Base-by-base conservation (phyloP, 768 basidiomycete species). In the Lyophyllum atratum region DNA sequence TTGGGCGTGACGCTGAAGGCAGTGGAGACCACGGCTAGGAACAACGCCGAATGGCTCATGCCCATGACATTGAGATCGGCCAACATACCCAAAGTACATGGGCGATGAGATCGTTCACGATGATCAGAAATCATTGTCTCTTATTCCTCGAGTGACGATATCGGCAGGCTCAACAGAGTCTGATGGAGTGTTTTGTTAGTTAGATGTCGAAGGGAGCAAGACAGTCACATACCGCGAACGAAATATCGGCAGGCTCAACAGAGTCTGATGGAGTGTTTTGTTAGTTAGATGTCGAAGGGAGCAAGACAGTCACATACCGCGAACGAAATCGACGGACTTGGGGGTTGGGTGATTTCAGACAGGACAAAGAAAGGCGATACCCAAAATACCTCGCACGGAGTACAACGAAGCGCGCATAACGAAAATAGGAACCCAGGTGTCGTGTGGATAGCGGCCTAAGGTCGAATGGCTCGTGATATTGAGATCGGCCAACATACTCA, bases 361-460 rank as follows among this genome's bases (percentile, higher is more conserved):
- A 28, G 34, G 37, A 25, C 28, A 10, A 12, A 39, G 25, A 42
- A 9, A 5, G 22, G 19, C 15, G 25, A 22, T 6, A 11, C 28
- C 19, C 14, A 28, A 31, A 22, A 26, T 25, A 26, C 50, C 37
- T 40, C 50, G 34, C 11, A 40, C 11, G 11, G 21, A 11, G 19
- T 37, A 8, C n/a, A 17, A 7, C 3, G 17, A 6, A 28, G 26
- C 6, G 22, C 2, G 22, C 28, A 37, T 5, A n/a, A 34, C 22
- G 22, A n/a, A 33, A 19, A 40, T n/a, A 39, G 28, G 33, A 5
- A 26, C 39, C 7, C 54, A 39, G 39, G 48, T 44, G 28, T 54
- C 46, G 51, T 52, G 42, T 50, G 43, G 52, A 49, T 56, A 44
- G 24, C 29, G 55, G 49, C 55, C 47, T 52, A 44, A 12, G 54